phyloP scores from a whole-genome alignment of 257 asterid species.

The Linaria vulgaris region DNA sequence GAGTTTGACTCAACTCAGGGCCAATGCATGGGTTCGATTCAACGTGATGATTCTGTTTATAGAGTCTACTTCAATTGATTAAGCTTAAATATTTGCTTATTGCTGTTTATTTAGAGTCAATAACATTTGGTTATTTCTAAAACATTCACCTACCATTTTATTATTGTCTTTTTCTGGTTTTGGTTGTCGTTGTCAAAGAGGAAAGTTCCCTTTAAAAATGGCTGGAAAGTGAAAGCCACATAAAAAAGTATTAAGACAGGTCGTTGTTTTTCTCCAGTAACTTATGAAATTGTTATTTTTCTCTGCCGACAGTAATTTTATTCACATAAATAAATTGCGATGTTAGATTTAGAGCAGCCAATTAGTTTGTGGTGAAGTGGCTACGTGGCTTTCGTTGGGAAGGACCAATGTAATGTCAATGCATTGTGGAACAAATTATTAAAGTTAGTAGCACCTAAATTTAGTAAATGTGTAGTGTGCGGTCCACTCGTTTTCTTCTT shows the following conservation, averaged over 20 bases:
- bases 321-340: neutral
- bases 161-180: conserved; percentile 22
- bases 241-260: no score
- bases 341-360: conserved; percentile 31
- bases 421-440: conserved; percentile 16
- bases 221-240: conserved; percentile 25
- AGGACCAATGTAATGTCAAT: neutral
- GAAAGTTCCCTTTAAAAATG: conserved; percentile 20
- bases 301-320: no score
- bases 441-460: conserved; percentile 25
- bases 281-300: no score
- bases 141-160: neutral
- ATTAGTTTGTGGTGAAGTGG: conserved; percentile 34
- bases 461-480: conserved; percentile 1
- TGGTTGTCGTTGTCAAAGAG: conserved; percentile 35
- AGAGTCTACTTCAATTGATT: no score
- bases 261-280: no score
- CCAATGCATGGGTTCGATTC: no score
- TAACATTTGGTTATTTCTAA: no score
- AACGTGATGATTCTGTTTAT: no score
- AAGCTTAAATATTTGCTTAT: no score
- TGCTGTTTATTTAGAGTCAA: no score
- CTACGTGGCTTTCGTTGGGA: conserved; percentile 31
- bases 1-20: no score
- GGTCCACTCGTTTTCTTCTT: conserved; percentile 33